Evolutionary conservation across 441 rosid genomes (phyloP).

Genomic region (Biscutella laevigata): DNA sequence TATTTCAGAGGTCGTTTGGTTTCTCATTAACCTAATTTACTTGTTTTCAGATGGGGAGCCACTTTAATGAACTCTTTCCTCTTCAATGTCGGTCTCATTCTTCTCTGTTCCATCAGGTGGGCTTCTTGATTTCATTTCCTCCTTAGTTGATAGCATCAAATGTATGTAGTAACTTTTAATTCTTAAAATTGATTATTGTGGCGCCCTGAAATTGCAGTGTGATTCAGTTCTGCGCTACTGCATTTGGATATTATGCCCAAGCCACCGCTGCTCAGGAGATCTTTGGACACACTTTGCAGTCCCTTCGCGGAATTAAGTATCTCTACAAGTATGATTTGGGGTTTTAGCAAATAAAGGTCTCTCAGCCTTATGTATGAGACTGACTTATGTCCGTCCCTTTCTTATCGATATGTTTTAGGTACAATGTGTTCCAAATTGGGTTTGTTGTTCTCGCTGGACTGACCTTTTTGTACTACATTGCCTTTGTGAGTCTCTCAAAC

Average conservation of each 20-base stretch:
- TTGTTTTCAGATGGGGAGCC: slow-evolving; percentile 87
- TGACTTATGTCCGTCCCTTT: background rate
- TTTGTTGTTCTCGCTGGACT: slow-evolving; percentile 77
- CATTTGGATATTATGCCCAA: slow-evolving; percentile 98
- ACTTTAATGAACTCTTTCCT: slow-evolving; percentile 98
- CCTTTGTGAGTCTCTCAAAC: slow-evolving; percentile 65
- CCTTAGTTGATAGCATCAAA: background rate
- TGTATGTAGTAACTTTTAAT: background rate
- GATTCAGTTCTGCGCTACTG: slow-evolving; percentile 93
- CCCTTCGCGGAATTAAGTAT: slow-evolving; percentile 90
- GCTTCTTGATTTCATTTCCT: slow-evolving; percentile 6
- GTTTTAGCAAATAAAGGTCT: slow-evolving; percentile 11
- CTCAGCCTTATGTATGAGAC: background rate
- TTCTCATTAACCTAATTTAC: slow-evolving; percentile 21
- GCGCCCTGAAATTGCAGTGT: slow-evolving; percentile 51
- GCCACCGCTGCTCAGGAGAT: slow-evolving; percentile 99
- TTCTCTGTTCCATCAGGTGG: slow-evolving; percentile 89
- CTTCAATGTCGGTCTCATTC: slow-evolving; percentile 94
- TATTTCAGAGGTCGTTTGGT: slow-evolving; percentile 4
- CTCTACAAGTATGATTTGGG: slow-evolving; percentile 73
- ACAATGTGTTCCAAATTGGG: slow-evolving; percentile 90
- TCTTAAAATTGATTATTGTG: slow-evolving; percentile 3
- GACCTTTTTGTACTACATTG: slow-evolving; percentile 75
- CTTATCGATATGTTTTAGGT: slow-evolving; percentile 40
- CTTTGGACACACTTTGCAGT: slow-evolving; percentile 93